These are phyloP conservation scores for Sanguinoderma infundibulare DNA, from an alignment of 1,284 basidiomycete genomes.

Conservation along the genomic window DNA sequence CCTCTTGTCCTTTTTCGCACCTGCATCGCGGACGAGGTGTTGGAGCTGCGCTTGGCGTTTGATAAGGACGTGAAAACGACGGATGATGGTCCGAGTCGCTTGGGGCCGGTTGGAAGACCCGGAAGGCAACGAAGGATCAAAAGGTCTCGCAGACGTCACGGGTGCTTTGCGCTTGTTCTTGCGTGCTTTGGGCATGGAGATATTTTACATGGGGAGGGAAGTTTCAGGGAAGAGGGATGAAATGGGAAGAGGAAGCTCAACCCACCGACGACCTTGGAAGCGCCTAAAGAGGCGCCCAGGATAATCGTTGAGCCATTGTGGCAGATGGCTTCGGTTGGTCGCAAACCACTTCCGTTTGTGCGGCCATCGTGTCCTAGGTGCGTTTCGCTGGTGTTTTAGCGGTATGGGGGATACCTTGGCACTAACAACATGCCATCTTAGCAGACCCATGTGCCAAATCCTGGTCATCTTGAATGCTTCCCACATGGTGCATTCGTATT, in stretches of 20 bases:
- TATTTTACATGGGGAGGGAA: conserved; percentile 6
- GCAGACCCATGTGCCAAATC: neutral
- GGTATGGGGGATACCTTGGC: neutral
- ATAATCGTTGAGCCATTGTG: no score
- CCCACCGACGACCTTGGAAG: no score
- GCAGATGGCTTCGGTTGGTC: no score
- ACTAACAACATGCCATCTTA: neutral
- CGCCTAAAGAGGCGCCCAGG: neutral
- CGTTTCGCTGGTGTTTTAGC: neutral
- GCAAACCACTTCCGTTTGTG: neutral
- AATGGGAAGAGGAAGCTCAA: neutral
- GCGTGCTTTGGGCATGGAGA: conserved; percentile 31
- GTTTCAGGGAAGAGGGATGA: neutral
- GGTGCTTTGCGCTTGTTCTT: conserved; percentile 35
- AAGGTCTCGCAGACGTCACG: conserved; percentile 26
- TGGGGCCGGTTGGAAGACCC: conserved; percentile 48
- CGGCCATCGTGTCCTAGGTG: neutral
- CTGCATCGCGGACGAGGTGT: conserved; percentile 25
- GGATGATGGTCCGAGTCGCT: conserved; percentile 66
- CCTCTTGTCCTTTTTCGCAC: conserved; percentile 2
- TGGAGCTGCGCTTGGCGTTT: conserved; percentile 60
- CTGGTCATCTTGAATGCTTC: neutral
- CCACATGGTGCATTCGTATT: no score
- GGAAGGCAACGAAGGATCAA: conserved; percentile 20
- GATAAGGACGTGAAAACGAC: conserved; percentile 70